Evolutionary conservation across 1,139 yeast species (phyloP), one percentile per base, ranked within the genome.

Genomic region (Pichia sp.): DNA sequence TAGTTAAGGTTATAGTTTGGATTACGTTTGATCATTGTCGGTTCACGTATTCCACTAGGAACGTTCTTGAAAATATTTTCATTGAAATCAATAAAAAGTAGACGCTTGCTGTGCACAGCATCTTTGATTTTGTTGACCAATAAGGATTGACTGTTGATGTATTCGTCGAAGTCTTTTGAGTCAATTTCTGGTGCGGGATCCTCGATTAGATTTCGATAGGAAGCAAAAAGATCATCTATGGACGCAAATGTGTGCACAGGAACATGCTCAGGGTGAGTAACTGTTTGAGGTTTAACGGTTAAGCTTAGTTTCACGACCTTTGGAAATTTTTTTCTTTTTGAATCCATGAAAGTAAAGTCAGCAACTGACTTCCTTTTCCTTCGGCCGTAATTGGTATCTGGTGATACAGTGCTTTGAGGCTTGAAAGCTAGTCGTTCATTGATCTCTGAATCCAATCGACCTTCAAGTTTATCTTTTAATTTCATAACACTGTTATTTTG

Each of bases 241-340:
- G 70, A 65, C 12, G 60, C 56, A 55, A 64, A 76, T 49, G 71
- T 60, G 1, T 82, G 78, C 3, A 63, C 63, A 0, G 77, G 68
- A 1, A 78, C 68, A 70, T 89, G 96, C 4, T 81, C 76, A 2
- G 97, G 97, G 64, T 89, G 91, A 0, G 95, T 85, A 4, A 88
- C 75, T 8, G 79, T 68, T 26, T 85, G 85, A 10, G 76, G 74
- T 1, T 89, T 86, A 5, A 80, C 71, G 2, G 78, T 63, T 47
- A 74, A 74, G 40, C 72, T 76, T 21, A 87, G 61, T n/a, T 40
- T 44, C 23, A 47, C 30, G 2, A 43, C 16, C 41, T 50, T 44
- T 18, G 41, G 75, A 4, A 62, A 49, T 28, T 47, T 58, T 8
- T 26, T 6, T 18, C 53, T 48, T 13, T 39, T 39, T 12, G 41